Conservation (phyloP, 192 early-diverging fungal genomes). For the Coemansia aciculifera region DNA sequence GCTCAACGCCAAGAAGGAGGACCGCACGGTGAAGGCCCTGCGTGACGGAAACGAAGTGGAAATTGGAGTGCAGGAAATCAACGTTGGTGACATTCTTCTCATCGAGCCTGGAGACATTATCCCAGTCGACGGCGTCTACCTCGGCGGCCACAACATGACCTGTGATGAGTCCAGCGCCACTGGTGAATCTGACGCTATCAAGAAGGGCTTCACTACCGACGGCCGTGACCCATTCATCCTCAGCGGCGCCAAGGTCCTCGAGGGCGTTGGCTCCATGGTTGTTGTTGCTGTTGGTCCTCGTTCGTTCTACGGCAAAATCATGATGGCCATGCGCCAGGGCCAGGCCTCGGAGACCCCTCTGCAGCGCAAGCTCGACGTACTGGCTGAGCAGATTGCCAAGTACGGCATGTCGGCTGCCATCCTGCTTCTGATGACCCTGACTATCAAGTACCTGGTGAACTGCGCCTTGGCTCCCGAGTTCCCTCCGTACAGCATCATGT, state of each 20-base stretch:
- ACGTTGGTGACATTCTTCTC: slow-evolving; percentile 87
- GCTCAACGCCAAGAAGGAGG: slow-evolving; percentile 85
- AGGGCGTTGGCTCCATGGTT: slow-evolving; percentile 84
- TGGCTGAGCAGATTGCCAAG: slow-evolving; percentile 94
- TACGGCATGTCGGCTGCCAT: slow-evolving; percentile 79
- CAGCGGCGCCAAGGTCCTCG: slow-evolving; percentile 89
- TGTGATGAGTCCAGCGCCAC: slow-evolving; percentile 93
- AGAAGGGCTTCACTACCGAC: slow-evolving; percentile 63
- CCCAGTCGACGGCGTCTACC: slow-evolving; percentile 79
- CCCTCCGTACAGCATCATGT: slow-evolving; percentile 55
- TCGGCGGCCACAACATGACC: slow-evolving; percentile 75
- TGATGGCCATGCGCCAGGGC: slow-evolving; percentile 84
- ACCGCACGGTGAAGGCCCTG: slow-evolving; percentile 71
- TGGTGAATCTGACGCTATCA: slow-evolving; percentile 89
- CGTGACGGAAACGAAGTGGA: slow-evolving; percentile 74
- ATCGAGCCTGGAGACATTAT: slow-evolving; percentile 91
- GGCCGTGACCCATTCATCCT: slow-evolving; percentile 79
- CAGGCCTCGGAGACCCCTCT: slow-evolving; percentile 82
- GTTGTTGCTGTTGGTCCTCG: slow-evolving; percentile 82
- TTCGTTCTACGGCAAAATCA: slow-evolving; percentile 84
- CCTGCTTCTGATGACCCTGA: slow-evolving; percentile 82
- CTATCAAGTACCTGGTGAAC: slow-evolving; percentile 82
- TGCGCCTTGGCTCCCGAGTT: slow-evolving; percentile 38
- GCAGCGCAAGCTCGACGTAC: slow-evolving; percentile 81
- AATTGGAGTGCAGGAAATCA: slow-evolving; percentile 75